Conservation (phyloP, 2,329 filamentous ascomycete genomes). For the Rachicladosporium sp. region DNA sequence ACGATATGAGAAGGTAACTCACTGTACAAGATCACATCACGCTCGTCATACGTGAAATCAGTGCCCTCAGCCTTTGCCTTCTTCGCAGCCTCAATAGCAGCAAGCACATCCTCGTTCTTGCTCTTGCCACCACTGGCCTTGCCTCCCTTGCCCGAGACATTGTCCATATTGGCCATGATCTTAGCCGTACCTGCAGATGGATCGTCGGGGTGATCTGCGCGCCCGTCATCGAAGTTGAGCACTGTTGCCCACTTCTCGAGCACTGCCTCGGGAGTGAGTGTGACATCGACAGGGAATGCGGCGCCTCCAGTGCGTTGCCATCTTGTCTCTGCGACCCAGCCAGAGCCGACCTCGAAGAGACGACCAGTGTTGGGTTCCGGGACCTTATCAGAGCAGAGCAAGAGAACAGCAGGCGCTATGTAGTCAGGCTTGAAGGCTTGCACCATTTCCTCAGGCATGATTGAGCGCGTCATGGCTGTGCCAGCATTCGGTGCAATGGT, state of each 20-base stretch:
- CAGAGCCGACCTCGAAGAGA: constrained; percentile 88
- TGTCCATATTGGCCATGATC: constrained; percentile 74
- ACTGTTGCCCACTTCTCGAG: constrained; percentile 65
- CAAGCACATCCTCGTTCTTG: constrained; percentile 52
- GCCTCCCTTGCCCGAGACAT: constrained; percentile 42
- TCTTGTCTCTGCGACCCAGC: constrained; percentile 82
- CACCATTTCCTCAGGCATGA: constrained; percentile 93
- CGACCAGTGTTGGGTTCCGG: constrained; percentile 73
- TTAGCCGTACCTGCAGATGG: constrained; percentile 65
- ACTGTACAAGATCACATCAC: constrained; percentile 84
- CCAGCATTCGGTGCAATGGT: constrained; percentile 96
- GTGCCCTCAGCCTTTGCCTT: constrained; percentile 59
- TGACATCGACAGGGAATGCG: constrained; percentile 78
- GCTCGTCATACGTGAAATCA: constrained; percentile 71
- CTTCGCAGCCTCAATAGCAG: constrained; percentile 65
- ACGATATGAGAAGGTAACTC: constrained; percentile 8
- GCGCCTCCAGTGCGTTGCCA: constrained; percentile 89
- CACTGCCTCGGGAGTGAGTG: constrained; percentile 75
- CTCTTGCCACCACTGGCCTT: constrained; percentile 21
- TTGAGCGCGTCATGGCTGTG: constrained; percentile 84
- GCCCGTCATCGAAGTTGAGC: constrained; percentile 73
- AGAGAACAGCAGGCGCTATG: constrained; percentile 82
- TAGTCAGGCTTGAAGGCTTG: constrained; percentile 99
- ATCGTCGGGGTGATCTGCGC: constrained; percentile 76
- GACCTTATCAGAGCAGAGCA: constrained; percentile 76